A percentile compares a stretch with the other conserved stretches of the same genome.
phyloP scores from a whole-genome alignment of 1,139 yeast species.

The Meyerozyma sp. region DNA sequence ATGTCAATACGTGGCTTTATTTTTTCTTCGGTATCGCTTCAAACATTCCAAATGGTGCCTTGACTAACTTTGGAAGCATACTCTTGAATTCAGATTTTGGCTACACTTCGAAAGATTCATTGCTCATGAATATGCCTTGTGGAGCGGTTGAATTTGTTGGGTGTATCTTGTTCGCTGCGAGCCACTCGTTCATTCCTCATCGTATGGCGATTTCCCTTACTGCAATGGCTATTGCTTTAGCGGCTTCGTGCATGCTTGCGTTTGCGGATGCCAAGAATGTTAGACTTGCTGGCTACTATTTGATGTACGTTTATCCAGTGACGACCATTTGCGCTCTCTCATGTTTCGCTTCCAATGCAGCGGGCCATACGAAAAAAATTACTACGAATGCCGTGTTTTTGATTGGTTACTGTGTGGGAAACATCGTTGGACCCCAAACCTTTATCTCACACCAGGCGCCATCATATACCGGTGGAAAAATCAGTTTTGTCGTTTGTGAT shows the following conservation, averaged over 20 bases:
- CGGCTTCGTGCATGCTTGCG: constrained; percentile 3
- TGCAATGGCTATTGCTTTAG: background rate
- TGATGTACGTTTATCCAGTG: constrained; percentile 5
- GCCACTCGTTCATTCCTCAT: background rate
- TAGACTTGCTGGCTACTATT: constrained; percentile 7
- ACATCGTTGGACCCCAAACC: constrained; percentile 67
- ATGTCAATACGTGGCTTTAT: constrained; percentile 37
- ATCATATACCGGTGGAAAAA: constrained; percentile 40
- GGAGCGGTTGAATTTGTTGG: constrained; percentile 40
- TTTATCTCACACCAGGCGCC: constrained; percentile 54
- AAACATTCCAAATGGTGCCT: constrained; percentile 50
- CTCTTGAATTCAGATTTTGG: constrained; percentile 42
- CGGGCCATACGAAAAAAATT: constrained; percentile 67
- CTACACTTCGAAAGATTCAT: constrained; percentile 31
- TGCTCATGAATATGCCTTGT: constrained; percentile 27
- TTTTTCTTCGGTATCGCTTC: constrained; percentile 31
- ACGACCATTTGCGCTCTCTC: constrained; percentile 38
- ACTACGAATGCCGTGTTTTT: constrained; percentile 55
- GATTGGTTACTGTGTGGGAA: constrained; percentile 64
- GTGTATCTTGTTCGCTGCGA: constrained; percentile 23
- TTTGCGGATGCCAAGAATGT: constrained; percentile 5
- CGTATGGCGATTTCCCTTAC: constrained; percentile 1
- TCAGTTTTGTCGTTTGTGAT: constrained; percentile 40
- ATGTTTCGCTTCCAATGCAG: constrained; percentile 51
- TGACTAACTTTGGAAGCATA: constrained; percentile 45